Evolutionary conservation across 805 yeast genomes (phyloP), one percentile per base, ranked within the genome.

Genomic region (Candida xyloterini): DNA sequence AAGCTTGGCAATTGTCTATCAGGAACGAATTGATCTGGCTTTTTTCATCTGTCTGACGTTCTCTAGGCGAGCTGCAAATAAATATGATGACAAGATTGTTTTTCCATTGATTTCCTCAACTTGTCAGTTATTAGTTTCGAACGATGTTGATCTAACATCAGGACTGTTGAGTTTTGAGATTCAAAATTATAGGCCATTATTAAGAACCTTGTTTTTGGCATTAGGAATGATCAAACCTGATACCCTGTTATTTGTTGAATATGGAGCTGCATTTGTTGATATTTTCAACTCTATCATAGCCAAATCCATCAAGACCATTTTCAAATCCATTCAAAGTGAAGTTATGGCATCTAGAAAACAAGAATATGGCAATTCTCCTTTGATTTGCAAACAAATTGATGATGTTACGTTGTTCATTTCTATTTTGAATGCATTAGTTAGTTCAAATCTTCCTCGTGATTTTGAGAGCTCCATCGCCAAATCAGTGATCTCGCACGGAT

Each of bases 1-100:
- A 1, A 39, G 72, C 5, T 76, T 78, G 51, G 59, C 63, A 3
- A 73, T 71, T 14, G 68, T 82, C 2, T 78, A 71, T 49, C 70
- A 75, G 33, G 84, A 75, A 36, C 72, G 95, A 35, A 66, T 81
- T 27, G 90, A 86, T 52, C 62, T 87, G 29, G 70, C 84, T 43
- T 70, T 89, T 63, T 71, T 78, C 57, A 65, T 72, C 15, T 59
- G 64, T 30, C 66, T 69, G 40, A 60, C 74, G 4, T 53, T 73
- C 24, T 68, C 72, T 27, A 52, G 51, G 21, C 53, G 53, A 4
- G 35, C 61, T 5, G 48, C 61, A 5, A 13, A 35, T 21, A 57
- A 63, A 14, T 57, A 53, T 14, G 63, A 58, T 16, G 60, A 68
- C 10, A 62, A 56, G n/a, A 52, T 59, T 16, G 56, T 71, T 0